Evolutionary conservation across 352 stramenopile species (phyloP).

Genomic region (Pythium guiyangense): DNA sequence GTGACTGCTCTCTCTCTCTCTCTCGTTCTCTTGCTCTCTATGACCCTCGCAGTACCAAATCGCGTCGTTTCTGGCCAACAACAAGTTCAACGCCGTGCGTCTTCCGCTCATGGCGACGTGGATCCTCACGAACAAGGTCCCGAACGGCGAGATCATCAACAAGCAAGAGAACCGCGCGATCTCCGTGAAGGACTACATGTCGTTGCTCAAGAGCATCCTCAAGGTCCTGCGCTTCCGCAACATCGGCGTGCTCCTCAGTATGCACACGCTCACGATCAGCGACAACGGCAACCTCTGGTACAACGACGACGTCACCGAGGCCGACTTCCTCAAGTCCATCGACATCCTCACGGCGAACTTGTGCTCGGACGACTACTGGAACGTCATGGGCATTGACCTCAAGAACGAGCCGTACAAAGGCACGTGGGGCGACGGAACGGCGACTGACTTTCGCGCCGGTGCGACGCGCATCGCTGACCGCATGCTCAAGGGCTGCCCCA

Average conservation of each 20-base stretch:
- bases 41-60: slow-evolving; percentile 42
- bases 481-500: slow-evolving; percentile 28
- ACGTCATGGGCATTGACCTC: slow-evolving; percentile 34
- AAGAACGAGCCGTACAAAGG: slow-evolving; percentile 35
- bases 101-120: slow-evolving; percentile 55
- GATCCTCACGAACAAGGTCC: slow-evolving; percentile 59
- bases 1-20: background rate
- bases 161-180: slow-evolving; percentile 56
- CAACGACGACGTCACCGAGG: slow-evolving; percentile 25
- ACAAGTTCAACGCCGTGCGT: slow-evolving; percentile 79
- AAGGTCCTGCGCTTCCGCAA: slow-evolving; percentile 51
- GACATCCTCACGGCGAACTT: slow-evolving; percentile 25
- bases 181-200: slow-evolving; percentile 45
- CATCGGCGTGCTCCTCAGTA: slow-evolving; percentile 51
- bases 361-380: slow-evolving; percentile 30
- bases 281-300: slow-evolving; percentile 28
- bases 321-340: slow-evolving; percentile 36
- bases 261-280: slow-evolving; percentile 62
- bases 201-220: slow-evolving; percentile 42
- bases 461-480: slow-evolving; percentile 23
- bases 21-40: too few species aligned
- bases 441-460: slow-evolving; percentile 23
- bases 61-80: slow-evolving; percentile 50
- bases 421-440: slow-evolving; percentile 26
- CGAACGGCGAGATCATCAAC: slow-evolving; percentile 43